Percentiles rank a stretch among this genome's conserved stretches.
phyloP scores from a whole-genome alignment of 78 protist genomes.

The Ministeria vibrans region DNA sequence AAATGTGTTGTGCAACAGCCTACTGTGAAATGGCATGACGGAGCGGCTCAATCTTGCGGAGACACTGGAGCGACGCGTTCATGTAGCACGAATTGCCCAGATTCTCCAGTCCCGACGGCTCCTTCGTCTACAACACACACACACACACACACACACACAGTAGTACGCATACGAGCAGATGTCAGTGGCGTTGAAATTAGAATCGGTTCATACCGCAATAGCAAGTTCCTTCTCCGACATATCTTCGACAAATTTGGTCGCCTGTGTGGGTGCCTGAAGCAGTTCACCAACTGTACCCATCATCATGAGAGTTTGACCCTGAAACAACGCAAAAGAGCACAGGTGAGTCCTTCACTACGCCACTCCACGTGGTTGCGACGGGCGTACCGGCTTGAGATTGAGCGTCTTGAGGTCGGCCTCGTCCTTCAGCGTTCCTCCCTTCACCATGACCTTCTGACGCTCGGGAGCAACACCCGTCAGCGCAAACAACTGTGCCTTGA shows the following conservation, averaged over 20 bases:
- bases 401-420: conserved; percentile 40
- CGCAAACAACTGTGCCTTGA: conserved; percentile 58
- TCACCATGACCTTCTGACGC: conserved; percentile 62
- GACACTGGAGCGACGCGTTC: conserved; percentile 31
- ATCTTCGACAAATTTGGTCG: conserved; percentile 43
- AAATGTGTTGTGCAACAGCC: neutral
- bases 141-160: neutral
- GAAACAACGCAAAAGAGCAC: neutral
- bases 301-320: conserved; percentile 57
- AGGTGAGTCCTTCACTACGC: neutral
- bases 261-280: neutral
- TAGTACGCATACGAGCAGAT: neutral
- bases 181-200: neutral
- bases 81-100: conserved; percentile 48
- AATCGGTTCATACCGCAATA: neutral
- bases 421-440: conserved; percentile 43
- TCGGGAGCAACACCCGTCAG: conserved; percentile 74
- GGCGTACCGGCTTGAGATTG: conserved; percentile 14
- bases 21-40: neutral
- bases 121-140: neutral
- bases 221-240: conserved; percentile 28
- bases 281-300: conserved; percentile 56
- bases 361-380: neutral
- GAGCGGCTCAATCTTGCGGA: neutral
- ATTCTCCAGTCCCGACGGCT: conserved; percentile 29